Conservation (phyloP, 768 basidiomycete genomes). For the Amanita pseudoporphyria region DNA sequence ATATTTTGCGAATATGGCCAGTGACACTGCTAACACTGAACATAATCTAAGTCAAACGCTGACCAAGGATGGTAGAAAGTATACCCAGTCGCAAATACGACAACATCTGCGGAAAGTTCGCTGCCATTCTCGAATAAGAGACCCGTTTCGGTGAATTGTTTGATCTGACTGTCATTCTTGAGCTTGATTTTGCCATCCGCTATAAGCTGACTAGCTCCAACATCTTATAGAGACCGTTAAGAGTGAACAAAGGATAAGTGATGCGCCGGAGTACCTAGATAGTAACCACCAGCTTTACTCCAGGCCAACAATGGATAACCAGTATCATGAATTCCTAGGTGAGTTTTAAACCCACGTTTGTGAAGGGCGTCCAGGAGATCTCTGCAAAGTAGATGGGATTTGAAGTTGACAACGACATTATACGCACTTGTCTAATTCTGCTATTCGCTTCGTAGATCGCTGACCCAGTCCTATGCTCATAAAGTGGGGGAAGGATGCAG, state of each 20-base stretch:
- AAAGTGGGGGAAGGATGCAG: slow-evolving; percentile 34
- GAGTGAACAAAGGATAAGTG: not conserved
- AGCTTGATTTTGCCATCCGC: slow-evolving; percentile 59
- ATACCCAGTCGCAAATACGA: slow-evolving; percentile 43
- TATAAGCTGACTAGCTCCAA: slow-evolving; percentile 46
- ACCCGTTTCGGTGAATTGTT: slow-evolving; percentile 29
- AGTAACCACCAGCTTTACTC: slow-evolving; percentile 29
- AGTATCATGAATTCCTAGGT: slow-evolving; percentile 28
- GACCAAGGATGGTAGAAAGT: slow-evolving; percentile 7
- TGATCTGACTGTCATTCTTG: slow-evolving; percentile 42
- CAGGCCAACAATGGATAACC: slow-evolving; percentile 25
- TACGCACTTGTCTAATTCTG: slow-evolving; percentile 28
- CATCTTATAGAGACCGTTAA: slow-evolving; percentile 24
- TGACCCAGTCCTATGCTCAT: slow-evolving; percentile 15
- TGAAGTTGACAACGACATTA: not conserved
- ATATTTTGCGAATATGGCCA: slow-evolving; percentile 26
- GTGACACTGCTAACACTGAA: slow-evolving; percentile 34
- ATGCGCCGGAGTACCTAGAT: slow-evolving; percentile 19
- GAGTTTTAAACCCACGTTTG: slow-evolving; percentile 36
- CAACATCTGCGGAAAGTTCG: slow-evolving; percentile 35
- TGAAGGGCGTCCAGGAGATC: slow-evolving; percentile 36
- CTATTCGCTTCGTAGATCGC: slow-evolving; percentile 15
- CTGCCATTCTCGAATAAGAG: slow-evolving; percentile 36
- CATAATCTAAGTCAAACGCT: not conserved
- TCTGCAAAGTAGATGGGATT: slow-evolving; percentile 13